phyloP scores from a whole-genome alignment of 2,329 filamentous ascomycete genomes.

The Fusarium miscanthi region DNA sequence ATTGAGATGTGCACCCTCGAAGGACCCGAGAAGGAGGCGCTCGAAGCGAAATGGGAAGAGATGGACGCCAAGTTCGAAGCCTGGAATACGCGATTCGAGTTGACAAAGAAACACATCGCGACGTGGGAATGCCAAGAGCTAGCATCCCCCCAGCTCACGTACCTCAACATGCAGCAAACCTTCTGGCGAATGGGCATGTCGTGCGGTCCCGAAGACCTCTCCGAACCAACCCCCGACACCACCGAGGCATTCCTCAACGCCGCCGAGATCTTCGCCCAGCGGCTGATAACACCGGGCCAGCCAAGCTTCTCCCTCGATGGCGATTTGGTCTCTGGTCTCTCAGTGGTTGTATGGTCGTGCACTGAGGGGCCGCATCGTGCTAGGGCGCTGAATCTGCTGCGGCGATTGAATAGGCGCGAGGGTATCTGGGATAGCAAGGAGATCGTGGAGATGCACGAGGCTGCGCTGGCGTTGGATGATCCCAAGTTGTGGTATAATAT shows the following conservation, averaged over 20 bases:
- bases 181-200: constrained; percentile 26
- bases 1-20: not conserved
- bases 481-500: not conserved
- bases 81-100: constrained; percentile 22
- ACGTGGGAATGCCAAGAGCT: not conserved
- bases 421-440: constrained; percentile 41
- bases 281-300: not conserved
- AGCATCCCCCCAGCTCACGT: not conserved
- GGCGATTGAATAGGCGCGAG: constrained; percentile 29
- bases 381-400: constrained; percentile 27
- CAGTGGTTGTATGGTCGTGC: constrained; percentile 4
- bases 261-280: constrained; percentile 5
- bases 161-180: constrained; percentile 14
- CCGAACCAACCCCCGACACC: not conserved
- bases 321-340: constrained; percentile 18
- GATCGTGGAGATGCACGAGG: constrained; percentile 31
- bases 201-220: not conserved
- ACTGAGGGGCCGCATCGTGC: not conserved
- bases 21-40: not conserved
- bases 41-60: not conserved
- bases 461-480: constrained; percentile 11
- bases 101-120: constrained; percentile 12
- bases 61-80: constrained; percentile 3
- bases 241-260: constrained; percentile 5
- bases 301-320: constrained; percentile 24